phyloP scores from a whole-genome alignment of 768 basidiomycete genomes.

The Hericium rajendrae region DNA sequence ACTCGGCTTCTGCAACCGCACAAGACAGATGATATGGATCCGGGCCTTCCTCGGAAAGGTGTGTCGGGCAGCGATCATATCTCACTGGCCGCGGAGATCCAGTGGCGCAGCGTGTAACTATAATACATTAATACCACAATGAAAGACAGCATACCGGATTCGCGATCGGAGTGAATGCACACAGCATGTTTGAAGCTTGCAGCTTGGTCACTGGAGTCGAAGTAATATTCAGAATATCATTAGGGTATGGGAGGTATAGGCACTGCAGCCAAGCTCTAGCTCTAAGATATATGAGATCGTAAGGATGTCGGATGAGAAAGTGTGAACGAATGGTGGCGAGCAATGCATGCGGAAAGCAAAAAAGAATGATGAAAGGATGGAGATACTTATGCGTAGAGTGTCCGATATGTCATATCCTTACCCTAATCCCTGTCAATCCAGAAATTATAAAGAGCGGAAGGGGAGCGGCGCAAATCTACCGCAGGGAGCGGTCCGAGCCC shows the following conservation, averaged over 20 bases:
- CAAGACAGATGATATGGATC: slow-evolving; percentile 42
- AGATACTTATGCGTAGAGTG: not conserved
- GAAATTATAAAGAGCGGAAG: not conserved
- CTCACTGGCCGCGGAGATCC: slow-evolving; percentile 61
- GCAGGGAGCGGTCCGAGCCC: slow-evolving; percentile 65
- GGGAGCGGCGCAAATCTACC: not conserved
- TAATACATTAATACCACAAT: not conserved
- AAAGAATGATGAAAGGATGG: slow-evolving; percentile 7
- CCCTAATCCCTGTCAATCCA: not conserved
- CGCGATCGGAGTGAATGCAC: too few species aligned
- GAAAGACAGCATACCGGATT: too few species aligned
- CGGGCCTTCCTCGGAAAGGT: slow-evolving; percentile 71
- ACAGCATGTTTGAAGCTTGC: not conserved
- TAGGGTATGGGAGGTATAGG: not conserved
- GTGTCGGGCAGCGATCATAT: slow-evolving; percentile 86
- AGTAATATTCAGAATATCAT: not conserved
- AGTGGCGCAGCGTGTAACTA: slow-evolving; percentile 9
- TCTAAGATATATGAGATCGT: slow-evolving; percentile 2
- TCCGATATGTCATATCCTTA: not conserved
- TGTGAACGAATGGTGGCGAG: not conserved
- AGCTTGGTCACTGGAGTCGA: not conserved
- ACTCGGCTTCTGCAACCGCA: slow-evolving; percentile 56
- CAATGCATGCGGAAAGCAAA: not conserved
- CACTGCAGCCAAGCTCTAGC: not conserved
- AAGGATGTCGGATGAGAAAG: slow-evolving; percentile 4